Evolutionary conservation across 2,329 filamentous ascomycete genomes (phyloP).

Genomic region (Fusarium avenaceum): DNA sequence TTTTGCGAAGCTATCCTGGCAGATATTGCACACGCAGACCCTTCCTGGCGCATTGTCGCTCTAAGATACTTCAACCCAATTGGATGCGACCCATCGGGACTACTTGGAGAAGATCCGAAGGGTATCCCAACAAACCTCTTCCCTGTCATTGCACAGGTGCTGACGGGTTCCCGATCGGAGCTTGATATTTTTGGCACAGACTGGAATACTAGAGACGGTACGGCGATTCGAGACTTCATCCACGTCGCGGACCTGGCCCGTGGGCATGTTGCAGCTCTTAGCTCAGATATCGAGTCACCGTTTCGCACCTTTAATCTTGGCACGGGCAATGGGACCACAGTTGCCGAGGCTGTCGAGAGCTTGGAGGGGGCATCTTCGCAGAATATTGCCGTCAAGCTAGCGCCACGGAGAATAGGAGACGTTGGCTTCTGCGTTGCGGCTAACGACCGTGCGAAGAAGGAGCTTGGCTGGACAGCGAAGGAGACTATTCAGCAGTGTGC

Average conservation of each 20-base stretch:
- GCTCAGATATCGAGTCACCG: conserved; percentile 47
- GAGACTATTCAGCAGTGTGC: conserved; percentile 7
- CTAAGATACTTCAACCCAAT: conserved; percentile 78
- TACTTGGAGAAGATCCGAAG: conserved; percentile 75
- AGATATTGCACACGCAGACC: conserved; percentile 71
- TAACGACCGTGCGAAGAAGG: conserved; percentile 6
- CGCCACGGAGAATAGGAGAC: conserved; percentile 1
- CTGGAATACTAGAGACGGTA: conserved; percentile 76
- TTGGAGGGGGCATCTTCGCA: conserved; percentile 54
- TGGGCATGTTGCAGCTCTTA: conserved; percentile 73
- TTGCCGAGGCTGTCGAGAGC: conserved; percentile 59
- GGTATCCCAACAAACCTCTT: conserved; percentile 74
- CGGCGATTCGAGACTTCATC: conserved; percentile 76
- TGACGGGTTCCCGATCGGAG: conserved; percentile 66
- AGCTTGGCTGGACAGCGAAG: conserved; percentile 7
- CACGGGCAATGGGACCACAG: conserved; percentile 60
- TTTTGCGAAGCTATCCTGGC: conserved; percentile 76
- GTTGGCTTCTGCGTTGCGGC: conserved; percentile 15
- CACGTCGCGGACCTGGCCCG: conserved; percentile 75
- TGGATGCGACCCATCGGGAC: conserved; percentile 73
- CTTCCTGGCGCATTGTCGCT: conserved; percentile 72
- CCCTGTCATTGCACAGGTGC: conserved; percentile 72
- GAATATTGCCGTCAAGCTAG: background rate
- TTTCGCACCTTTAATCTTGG: conserved; percentile 63
- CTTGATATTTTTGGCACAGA: conserved; percentile 74